phyloP scores from a whole-genome alignment of 192 early-diverging fungal genomes.

The Dimargaris cristalligena region DNA sequence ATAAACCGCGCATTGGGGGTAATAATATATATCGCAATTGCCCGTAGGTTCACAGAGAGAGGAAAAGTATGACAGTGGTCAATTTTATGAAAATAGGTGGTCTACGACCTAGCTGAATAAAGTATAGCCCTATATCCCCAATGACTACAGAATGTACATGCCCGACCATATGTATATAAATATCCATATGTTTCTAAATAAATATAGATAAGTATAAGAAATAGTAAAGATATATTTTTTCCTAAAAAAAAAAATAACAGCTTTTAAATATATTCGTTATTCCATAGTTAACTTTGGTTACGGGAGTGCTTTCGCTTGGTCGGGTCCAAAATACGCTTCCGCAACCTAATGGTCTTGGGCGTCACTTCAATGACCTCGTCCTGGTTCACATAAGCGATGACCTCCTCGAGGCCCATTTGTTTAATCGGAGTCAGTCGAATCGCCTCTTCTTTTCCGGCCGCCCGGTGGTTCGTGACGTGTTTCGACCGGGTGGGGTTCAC shows the following conservation, averaged over 20 bases:
- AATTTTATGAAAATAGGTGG: too few species aligned
- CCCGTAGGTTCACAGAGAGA: too few species aligned
- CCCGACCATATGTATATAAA: too few species aligned
- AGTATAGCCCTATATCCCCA: too few species aligned
- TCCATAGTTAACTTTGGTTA: neutral
- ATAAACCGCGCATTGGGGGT: too few species aligned
- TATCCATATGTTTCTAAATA: too few species aligned
- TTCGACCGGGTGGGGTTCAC: constrained; percentile 75
- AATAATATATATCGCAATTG: too few species aligned
- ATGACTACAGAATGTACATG: too few species aligned
- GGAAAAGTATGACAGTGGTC: too few species aligned
- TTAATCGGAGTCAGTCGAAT: constrained; percentile 52
- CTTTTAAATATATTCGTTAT: neutral
- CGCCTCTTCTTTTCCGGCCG: constrained; percentile 60
- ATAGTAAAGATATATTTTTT: too few species aligned
- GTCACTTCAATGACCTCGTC: constrained; percentile 81
- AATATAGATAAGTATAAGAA: too few species aligned
- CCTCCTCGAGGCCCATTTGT: constrained; percentile 47
- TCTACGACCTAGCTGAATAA: too few species aligned
- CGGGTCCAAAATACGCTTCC: constrained; percentile 57
- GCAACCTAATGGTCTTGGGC: constrained; percentile 48
- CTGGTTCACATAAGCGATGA: constrained; percentile 59
- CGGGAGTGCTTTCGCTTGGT: constrained; percentile 35
- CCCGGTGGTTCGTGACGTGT: constrained; percentile 64
- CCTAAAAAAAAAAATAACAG: neutral